Conservation (phyloP, 2,329 filamentous ascomycete genomes). For the Huntiella savannae region DNA sequence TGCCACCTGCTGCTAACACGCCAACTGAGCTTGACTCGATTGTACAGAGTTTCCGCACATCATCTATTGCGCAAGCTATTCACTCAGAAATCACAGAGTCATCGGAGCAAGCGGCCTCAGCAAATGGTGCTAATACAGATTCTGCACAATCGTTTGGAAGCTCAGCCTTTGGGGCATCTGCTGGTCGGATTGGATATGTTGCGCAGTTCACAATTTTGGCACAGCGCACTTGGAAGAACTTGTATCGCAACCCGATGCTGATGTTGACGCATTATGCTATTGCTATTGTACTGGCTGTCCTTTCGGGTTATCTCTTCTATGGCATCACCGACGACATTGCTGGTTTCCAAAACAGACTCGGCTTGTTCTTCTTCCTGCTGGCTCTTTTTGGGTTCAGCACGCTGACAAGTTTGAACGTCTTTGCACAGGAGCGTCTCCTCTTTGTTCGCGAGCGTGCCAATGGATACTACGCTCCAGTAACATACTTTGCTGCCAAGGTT, state of each 20-base stretch:
- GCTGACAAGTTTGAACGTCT: conserved; percentile 80
- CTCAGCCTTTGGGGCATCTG: conserved; percentile 53
- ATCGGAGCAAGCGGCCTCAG: conserved; percentile 19
- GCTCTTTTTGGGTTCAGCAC: conserved; percentile 95
- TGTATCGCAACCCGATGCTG: conserved; percentile 92
- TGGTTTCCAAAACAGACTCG: conserved; percentile 92
- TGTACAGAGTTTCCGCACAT: conserved; percentile 55
- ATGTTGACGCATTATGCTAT: conserved; percentile 99
- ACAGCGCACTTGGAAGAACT: conserved; percentile 81
- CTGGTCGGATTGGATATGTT: conserved; percentile 58
- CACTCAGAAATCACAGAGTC: conserved; percentile 48
- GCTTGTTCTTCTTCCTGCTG: conserved; percentile 92
- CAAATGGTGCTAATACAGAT: conserved; percentile 46
- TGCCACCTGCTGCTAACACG: conserved; percentile 37
- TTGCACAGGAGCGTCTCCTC: conserved; percentile 72
- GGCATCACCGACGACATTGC: conserved; percentile 89
- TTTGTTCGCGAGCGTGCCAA: conserved; percentile 91
- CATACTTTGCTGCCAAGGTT: conserved; percentile 92
- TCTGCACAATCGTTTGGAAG: conserved; percentile 17
- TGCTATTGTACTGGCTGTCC: conserved; percentile 79
- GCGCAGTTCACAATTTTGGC: conserved; percentile 83
- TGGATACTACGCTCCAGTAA: conserved; percentile 84
- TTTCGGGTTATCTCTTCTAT: conserved; percentile 91
- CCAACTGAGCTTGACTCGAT: conserved; percentile 69
- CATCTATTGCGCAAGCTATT: conserved; percentile 55